These are phyloP conservation scores for Exophiala spinifera DNA, from an alignment of 2,329 filamentous ascomycete species.

Conservation along the genomic window DNA sequence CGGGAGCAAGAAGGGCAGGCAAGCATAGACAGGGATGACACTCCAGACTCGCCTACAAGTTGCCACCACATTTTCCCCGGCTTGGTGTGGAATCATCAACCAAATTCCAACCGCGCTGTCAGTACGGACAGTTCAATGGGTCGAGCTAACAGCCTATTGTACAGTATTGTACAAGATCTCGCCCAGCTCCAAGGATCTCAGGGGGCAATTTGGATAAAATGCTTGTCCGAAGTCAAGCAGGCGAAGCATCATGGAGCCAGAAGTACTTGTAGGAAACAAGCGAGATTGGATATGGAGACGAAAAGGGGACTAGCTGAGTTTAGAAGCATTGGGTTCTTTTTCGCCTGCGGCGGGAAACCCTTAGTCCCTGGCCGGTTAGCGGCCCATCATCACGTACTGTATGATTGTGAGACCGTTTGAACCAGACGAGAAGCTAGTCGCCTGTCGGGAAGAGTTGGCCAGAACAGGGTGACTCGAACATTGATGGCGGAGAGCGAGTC, in stretches of 20 bases:
- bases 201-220: not conserved
- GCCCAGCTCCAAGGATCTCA: not conserved
- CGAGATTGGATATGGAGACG: constrained; percentile 1
- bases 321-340: not conserved
- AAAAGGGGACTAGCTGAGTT: not conserved
- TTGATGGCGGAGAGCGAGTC: too few relatives aligned
- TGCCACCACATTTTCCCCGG: not conserved
- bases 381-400: not conserved
- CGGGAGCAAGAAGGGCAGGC: too few relatives aligned
- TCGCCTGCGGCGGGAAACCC: not conserved
- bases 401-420: not conserved
- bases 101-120: not conserved
- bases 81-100: not conserved
- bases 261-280: not conserved
- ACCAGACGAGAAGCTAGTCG: not conserved
- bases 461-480: not conserved
- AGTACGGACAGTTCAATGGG: not conserved
- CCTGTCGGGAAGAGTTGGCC: not conserved
- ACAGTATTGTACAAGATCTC: too few relatives aligned
- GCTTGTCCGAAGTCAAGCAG: not conserved
- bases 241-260: not conserved
- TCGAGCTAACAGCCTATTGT: too few relatives aligned
- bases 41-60: not conserved
- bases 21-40: not conserved
- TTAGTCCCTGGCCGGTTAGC: not conserved